phyloP scores from a whole-genome alignment of 768 basidiomycete species.

The Leccinellum luteum region DNA sequence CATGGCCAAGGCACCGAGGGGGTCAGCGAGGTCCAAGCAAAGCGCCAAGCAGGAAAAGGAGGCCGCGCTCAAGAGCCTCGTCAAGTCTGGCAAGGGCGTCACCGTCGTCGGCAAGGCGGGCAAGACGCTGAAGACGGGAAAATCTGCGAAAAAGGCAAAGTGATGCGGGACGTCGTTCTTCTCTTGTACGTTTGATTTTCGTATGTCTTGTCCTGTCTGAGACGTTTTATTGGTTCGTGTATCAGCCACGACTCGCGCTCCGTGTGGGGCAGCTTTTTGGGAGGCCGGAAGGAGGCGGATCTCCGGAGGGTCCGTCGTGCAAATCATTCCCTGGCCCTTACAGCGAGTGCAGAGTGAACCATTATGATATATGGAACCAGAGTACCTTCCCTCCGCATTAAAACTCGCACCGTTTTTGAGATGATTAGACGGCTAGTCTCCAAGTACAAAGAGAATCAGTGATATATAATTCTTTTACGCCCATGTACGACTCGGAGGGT shows the following conservation, averaged over 20 bases:
- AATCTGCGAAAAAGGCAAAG: constrained; percentile 24
- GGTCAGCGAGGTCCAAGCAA: constrained; percentile 29
- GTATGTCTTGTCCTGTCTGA: background rate
- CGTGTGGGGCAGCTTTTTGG: background rate
- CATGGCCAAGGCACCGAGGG: constrained; percentile 30
- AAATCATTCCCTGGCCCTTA: background rate
- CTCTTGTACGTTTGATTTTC: constrained; percentile 8
- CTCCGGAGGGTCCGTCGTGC: background rate
- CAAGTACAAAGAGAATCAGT: background rate
- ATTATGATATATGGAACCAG: background rate
- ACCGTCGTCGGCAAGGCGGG: constrained; percentile 79
- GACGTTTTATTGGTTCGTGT: background rate
- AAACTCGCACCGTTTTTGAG: no score
- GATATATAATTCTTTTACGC: background rate
- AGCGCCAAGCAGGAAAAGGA: constrained; percentile 79
- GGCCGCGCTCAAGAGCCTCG: constrained; percentile 73
- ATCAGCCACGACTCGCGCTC: background rate
- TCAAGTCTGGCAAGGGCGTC: constrained; percentile 83
- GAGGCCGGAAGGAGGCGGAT: background rate
- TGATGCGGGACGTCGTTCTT: background rate
- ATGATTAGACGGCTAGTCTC: background rate
- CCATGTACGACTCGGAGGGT: background rate
- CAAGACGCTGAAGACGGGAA: constrained; percentile 29
- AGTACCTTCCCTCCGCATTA: background rate
- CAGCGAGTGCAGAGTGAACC: background rate